phyloP scores from a whole-genome alignment of 2,329 filamentous ascomycete species.

The Cladosporium halotolerans region DNA sequence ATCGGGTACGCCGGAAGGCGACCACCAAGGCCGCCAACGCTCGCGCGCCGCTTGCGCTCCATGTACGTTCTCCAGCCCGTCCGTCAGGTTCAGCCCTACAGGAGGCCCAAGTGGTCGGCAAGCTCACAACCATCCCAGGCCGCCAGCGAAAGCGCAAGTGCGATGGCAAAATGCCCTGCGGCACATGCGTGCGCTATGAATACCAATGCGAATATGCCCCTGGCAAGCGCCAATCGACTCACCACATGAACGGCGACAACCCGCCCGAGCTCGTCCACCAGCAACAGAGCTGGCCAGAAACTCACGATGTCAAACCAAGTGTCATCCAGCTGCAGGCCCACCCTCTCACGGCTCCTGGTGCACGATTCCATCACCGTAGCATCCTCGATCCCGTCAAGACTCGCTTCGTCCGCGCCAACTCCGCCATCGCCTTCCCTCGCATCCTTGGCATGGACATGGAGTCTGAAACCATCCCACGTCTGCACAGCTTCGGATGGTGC shows the following conservation, averaged over 20 bases:
- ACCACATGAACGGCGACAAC: constrained; percentile 21
- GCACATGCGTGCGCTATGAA: constrained; percentile 31
- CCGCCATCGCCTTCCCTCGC: constrained; percentile 50
- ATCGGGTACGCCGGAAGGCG: constrained; percentile 10
- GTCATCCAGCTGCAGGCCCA: constrained; percentile 28
- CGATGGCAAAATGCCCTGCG: constrained; percentile 28
- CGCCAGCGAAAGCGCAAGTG: constrained; percentile 20
- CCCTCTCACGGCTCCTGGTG: constrained; percentile 30
- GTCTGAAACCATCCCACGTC: constrained; percentile 46
- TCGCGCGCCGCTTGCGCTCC: constrained; percentile 31
- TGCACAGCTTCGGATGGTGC: constrained; percentile 53
- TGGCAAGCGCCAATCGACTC: constrained; percentile 23
- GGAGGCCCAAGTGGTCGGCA: not conserved
- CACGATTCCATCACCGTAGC: constrained; percentile 30
- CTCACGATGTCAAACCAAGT: constrained; percentile 17
- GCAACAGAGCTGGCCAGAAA: constrained; percentile 19
- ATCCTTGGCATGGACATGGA: constrained; percentile 50
- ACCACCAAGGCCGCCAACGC: constrained; percentile 26
- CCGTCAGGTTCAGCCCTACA: constrained; percentile 6
- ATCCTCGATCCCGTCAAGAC: constrained; percentile 31
- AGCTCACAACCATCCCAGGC: constrained; percentile 3
- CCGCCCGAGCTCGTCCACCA: constrained; percentile 17
- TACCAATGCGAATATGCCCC: constrained; percentile 30
- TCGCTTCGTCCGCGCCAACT: constrained; percentile 31
- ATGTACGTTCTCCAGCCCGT: constrained; percentile 24